Conservation (phyloP, 495 filamentous ascomycete genomes). For the Gamarada debralockiae region DNA sequence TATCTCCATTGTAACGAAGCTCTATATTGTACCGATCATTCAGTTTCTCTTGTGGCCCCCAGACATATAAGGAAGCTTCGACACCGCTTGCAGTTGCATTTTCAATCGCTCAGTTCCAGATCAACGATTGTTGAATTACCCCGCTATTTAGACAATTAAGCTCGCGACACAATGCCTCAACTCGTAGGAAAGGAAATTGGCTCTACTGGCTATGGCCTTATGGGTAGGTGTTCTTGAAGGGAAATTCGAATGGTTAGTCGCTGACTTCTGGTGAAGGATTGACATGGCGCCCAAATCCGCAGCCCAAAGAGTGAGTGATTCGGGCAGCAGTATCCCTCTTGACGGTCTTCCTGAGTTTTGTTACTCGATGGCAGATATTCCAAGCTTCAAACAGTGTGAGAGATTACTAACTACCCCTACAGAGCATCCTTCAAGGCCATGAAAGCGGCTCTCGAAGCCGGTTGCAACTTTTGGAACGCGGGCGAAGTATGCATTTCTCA, state of each 20-base stretch:
- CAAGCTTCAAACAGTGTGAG: too few species aligned
- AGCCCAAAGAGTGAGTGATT: slow-evolving; percentile 54
- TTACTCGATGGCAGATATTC: too few species aligned
- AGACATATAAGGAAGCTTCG: too few species aligned
- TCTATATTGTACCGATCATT: too few species aligned
- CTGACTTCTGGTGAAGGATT: slow-evolving; percentile 45
- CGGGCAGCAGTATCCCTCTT: too few species aligned
- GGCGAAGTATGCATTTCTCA: slow-evolving; percentile 79
- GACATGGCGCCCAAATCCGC: slow-evolving; percentile 64
- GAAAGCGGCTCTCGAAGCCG: slow-evolving; percentile 58
- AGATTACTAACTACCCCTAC: too few species aligned
- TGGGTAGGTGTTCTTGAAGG: slow-evolving; percentile 34
- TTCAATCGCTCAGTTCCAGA: too few species aligned
- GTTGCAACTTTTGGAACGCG: slow-evolving; percentile 77
- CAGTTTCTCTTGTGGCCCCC: too few species aligned
- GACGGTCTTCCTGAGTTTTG: too few species aligned
- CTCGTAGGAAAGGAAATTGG: slow-evolving; percentile 49
- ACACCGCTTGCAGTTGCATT: too few species aligned
- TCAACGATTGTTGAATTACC: background rate
- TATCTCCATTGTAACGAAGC: too few species aligned
- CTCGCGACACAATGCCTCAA: slow-evolving; percentile 37
- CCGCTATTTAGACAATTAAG: background rate
- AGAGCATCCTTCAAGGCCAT: slow-evolving; percentile 65
- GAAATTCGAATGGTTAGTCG: background rate
- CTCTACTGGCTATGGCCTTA: slow-evolving; percentile 54